Evolutionary conservation across 164 flowering plant species (phyloP), one percentile per base, ranked within the genome.

Genomic region (Liquidambar formosana): DNA sequence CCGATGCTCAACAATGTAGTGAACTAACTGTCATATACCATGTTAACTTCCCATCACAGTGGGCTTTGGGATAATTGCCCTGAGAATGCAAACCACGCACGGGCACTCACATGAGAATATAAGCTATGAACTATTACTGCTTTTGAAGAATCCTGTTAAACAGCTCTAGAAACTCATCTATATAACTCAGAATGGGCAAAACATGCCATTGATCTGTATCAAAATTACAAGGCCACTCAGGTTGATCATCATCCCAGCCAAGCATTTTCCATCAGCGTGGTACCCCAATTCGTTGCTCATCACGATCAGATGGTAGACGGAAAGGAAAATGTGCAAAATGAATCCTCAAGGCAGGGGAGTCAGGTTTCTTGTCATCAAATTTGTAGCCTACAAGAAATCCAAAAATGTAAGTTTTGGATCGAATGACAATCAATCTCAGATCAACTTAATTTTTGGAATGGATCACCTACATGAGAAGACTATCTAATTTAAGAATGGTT

Each of bases 281-380:
- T n/a, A 8, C 26, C 28, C 51, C 65, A n/a, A 38, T 2, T 15
- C n/a, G 41, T 41, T 4, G 62, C 10, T 77, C 80, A 52, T 75
- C 76, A 6, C 21, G 74, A 60, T 72, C 75, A 67, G 84, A 68
- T 57, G 87, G 82, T 57, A 74, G 81, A 27, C 78, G 84, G 74
- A 88, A 84, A 53, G 97, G 97, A 69, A 91, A 91, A 43, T 82
- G 84, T n/a, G 91, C 97, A 78, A 85, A 88, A 63, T 81, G 81
- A 66, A 91, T 85, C 68, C 70, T 88, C 76, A 89, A 75, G 58
- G 49, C 53, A 28, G 89, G 80, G 26, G 94, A 78, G 38, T 89
- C 85, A 1, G 90, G 84, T 64, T 91, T 88, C 84, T 78, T 88
- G 69, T 88, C 80, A 69, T 91, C 97, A 66, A 89, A 91, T 78